These are phyloP conservation scores for Stentor coeruleus DNA, from an alignment of 73 alveolate species.

Conservation along the genomic window DNA sequence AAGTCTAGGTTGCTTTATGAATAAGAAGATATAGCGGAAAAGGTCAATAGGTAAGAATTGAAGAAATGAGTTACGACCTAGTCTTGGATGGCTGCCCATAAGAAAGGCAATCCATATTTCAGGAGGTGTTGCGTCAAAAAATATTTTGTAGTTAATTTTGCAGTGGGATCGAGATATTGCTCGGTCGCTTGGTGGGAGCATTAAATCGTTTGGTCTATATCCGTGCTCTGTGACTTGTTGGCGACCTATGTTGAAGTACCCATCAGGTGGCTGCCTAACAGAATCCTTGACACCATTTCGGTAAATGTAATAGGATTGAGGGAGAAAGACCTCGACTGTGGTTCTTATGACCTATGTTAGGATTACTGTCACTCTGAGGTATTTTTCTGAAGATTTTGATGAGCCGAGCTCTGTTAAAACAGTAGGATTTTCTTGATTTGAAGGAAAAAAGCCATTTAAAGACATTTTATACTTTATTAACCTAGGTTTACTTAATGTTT, in stretches of 20 bases:
- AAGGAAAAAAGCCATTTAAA: too few species aligned
- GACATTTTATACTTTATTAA: too few species aligned
- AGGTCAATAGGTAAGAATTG: conserved; percentile 45
- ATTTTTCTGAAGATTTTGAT: too few species aligned
- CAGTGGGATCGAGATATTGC: conserved; percentile 64
- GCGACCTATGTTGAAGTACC: conserved; percentile 52
- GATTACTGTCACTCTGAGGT: neutral
- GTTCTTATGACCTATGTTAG: neutral
- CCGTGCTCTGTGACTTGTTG: conserved; percentile 63
- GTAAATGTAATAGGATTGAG: neutral
- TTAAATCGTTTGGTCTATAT: conserved; percentile 68
- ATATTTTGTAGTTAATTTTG: conserved; percentile 43
- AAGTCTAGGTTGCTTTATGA: conserved; percentile 42
- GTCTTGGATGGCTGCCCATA: conserved; percentile 53
- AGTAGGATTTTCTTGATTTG: too few species aligned
- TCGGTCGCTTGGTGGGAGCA: conserved; percentile 64
- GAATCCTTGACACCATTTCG: neutral
- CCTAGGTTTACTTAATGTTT: too few species aligned
- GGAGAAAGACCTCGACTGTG: neutral
- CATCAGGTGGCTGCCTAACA: neutral
- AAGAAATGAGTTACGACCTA: conserved; percentile 40
- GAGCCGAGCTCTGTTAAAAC: too few species aligned
- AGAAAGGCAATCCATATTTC: conserved; percentile 38
- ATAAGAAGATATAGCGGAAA: conserved; percentile 45
- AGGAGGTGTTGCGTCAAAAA: conserved; percentile 37